Evolutionary conservation across 495 filamentous ascomycete species (phyloP).

Genomic region (Astrothelium macrocarpum): DNA sequence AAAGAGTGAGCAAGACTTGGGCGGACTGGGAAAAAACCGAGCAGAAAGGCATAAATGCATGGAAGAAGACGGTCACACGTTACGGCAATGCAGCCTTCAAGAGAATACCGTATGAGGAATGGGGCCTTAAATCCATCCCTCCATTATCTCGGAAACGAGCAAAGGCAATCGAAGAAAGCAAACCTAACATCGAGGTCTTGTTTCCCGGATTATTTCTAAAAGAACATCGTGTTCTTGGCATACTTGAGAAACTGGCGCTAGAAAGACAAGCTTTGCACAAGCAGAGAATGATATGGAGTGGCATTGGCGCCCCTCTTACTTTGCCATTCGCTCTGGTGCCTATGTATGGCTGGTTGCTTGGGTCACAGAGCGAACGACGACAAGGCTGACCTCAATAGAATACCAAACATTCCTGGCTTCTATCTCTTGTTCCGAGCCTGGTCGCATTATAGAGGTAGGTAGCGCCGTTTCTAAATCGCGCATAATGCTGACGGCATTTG

Average conservation of each 20-base stretch:
- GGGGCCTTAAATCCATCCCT: constrained; percentile 90
- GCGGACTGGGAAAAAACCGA: constrained; percentile 76
- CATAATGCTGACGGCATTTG: constrained; percentile 12
- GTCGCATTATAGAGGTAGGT: constrained; percentile 57
- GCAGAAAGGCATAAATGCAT: constrained; percentile 42
- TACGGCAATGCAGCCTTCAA: constrained; percentile 81
- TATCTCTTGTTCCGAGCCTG: constrained; percentile 76
- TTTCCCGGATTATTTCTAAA: constrained; percentile 65
- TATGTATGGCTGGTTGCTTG: constrained; percentile 47
- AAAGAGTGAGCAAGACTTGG: constrained; percentile 66
- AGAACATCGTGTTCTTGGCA: constrained; percentile 45
- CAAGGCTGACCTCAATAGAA: constrained; percentile 37
- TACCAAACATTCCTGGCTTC: constrained; percentile 97
- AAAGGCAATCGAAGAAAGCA: constrained; percentile 50
- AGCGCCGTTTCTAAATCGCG: neutral
- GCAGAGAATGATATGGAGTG: constrained; percentile 65
- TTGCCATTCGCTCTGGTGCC: constrained; percentile 74
- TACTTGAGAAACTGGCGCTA: constrained; percentile 59
- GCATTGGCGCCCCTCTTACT: constrained; percentile 74
- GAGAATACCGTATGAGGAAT: constrained; percentile 92
- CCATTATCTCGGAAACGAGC: constrained; percentile 59
- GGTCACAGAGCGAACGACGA: neutral
- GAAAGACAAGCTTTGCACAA: constrained; percentile 71
- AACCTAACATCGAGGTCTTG: constrained; percentile 61
- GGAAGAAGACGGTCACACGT: constrained; percentile 75